These are phyloP conservation scores for Xylaria sp. DNA, from an alignment of 495 filamentous ascomycete species.

Conservation along the genomic window DNA sequence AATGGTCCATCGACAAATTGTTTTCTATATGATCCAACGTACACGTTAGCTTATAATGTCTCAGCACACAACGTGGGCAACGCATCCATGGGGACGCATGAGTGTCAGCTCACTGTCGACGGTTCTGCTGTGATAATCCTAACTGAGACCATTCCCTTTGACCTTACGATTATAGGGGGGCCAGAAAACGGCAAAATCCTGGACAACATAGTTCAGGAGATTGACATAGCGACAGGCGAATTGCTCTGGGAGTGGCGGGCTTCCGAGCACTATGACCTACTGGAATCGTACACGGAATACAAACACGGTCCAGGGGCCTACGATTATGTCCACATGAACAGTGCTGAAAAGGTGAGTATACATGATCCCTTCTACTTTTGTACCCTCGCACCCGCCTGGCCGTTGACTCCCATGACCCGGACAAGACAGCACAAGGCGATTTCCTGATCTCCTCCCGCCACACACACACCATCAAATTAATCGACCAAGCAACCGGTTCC, in stretches of 20 bases:
- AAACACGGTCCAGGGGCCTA: slow-evolving; percentile 27
- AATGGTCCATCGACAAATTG: neutral
- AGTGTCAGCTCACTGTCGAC: slow-evolving; percentile 29
- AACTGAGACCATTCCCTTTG: slow-evolving; percentile 25
- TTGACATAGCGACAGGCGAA: slow-evolving; percentile 30
- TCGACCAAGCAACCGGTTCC: slow-evolving; percentile 46
- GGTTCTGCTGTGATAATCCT: slow-evolving; percentile 26
- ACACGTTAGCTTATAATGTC: slow-evolving; percentile 30
- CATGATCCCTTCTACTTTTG: no score
- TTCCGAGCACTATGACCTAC: slow-evolving; percentile 42
- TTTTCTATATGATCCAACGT: slow-evolving; percentile 33
- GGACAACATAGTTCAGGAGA: slow-evolving; percentile 37
- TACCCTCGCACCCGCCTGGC: neutral
- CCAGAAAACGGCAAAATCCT: slow-evolving; percentile 29
- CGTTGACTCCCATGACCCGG: slow-evolving; percentile 1
- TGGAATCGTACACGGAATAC: slow-evolving; percentile 29
- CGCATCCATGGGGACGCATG: slow-evolving; percentile 28
- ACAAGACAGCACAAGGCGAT: slow-evolving; percentile 38
- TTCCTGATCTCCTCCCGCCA: slow-evolving; percentile 55
- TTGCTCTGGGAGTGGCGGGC: slow-evolving; percentile 51
- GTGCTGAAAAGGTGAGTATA: slow-evolving; percentile 38
- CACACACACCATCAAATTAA: slow-evolving; percentile 43
- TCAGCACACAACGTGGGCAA: neutral
- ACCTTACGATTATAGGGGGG: slow-evolving; percentile 29
- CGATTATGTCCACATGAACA: slow-evolving; percentile 54